Evolutionary conservation across 2,329 filamentous ascomycete genomes (phyloP), one percentile per base, ranked within the genome.

Genomic region (Macroventuria anomochaeta): DNA sequence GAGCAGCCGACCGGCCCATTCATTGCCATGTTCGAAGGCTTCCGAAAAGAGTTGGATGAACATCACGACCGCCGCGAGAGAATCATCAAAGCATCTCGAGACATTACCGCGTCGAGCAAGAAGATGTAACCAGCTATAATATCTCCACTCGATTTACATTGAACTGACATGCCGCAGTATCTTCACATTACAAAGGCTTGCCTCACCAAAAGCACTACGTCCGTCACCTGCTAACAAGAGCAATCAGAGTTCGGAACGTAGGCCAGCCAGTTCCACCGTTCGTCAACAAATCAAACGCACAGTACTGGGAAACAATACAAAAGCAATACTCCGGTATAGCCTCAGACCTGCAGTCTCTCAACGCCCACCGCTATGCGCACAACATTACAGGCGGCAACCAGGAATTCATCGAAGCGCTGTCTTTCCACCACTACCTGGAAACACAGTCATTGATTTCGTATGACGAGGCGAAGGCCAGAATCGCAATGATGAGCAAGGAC

Each of bases 81-180:
- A 46, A 86, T 96, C 63, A 90, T 96, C 70, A 99, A 97, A 79
- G 88, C 88, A 2, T 96, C 91, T 7, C 83, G 93, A 58, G 95
- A 99, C 74, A 90, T 99, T 53, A 99, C 95, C 6, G 92, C 91
- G 0, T 81, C 92, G 47, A 96, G 91, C 76, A 99, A 99, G 81
- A 99, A 97, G 79, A 96, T 97, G 92, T 96, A 76, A 77, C 34
- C 5, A 40, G 11, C 3, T 31, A 6, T 5, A 2, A 20, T 8
- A 6, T n/a, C 8, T 7, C 7, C 13, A 7, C 4, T n/a, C 10
- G 15, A 10, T 5, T 2, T 13, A 18, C n/a, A 10, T n/a, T 6
- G 6, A 17, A 13, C 63, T 70, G 38, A 68, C 53, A 34, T 12
- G 21, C 37, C 34, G 31, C 58, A 93, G 89, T 54, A 95, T 95